A percentile compares a stretch with the other conserved stretches of the same genome.
These are phyloP conservation scores for Coemansia sp. DNA, from an alignment of 192 early-diverging fungal genomes.

Conservation along the genomic window DNA sequence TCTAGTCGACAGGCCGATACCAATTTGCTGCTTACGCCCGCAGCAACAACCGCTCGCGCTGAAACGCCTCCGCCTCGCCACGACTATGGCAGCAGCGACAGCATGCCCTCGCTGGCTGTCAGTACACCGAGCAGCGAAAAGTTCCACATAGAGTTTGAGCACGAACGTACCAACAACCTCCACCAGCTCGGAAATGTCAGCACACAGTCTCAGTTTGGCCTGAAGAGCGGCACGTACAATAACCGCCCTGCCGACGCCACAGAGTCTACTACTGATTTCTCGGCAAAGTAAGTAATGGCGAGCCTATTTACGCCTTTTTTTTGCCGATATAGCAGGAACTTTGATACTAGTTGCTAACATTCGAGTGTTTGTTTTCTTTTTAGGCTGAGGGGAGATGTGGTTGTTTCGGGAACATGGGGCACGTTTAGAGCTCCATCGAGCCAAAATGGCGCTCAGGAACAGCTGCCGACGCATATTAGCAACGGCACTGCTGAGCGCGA, in stretches of 20 bases:
- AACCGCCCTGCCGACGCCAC: not conserved
- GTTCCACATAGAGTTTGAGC: conserved; percentile 32
- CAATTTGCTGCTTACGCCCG: conserved; percentile 22
- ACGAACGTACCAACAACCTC: conserved; percentile 13
- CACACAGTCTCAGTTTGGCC: conserved; percentile 34
- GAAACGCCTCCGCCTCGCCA: conserved; percentile 16
- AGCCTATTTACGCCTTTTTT: too few species aligned
- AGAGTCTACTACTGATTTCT: conserved; percentile 27
- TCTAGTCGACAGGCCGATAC: too few species aligned
- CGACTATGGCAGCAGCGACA: conserved; percentile 14
- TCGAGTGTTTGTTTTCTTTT: not conserved
- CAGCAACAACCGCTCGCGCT: conserved; percentile 3
- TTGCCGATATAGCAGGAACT: not conserved
- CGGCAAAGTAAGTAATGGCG: conserved; percentile 34
- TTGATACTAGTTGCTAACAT: not conserved
- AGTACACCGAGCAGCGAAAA: conserved; percentile 29
- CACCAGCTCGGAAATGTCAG: conserved; percentile 7
- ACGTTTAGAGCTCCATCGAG: conserved; percentile 5
- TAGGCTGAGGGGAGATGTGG: conserved; percentile 44
- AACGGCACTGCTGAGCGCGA: not conserved
- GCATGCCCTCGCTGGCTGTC: conserved; percentile 25
- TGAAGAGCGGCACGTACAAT: conserved; percentile 40
- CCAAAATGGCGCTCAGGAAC: not conserved
- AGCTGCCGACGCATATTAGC: not conserved
- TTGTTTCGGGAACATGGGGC: conserved; percentile 37